Conservation (phyloP, 148 eudicot species). For the Heliosperma pusillum region DNA sequence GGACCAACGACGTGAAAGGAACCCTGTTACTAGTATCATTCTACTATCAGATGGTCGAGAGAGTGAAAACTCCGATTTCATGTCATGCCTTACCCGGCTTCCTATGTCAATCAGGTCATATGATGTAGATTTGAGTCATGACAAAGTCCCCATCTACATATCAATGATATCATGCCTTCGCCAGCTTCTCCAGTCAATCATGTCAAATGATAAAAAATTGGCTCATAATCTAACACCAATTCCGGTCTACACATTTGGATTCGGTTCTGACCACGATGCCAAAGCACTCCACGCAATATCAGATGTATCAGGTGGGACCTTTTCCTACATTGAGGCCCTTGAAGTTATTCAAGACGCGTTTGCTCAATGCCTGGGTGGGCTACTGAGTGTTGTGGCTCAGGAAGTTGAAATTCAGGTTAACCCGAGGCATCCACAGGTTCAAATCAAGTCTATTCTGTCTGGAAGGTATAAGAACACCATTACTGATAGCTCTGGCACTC, state of each 20-base stretch:
- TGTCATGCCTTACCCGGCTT: too few species aligned
- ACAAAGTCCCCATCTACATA: too few species aligned
- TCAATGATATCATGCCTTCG: not conserved
- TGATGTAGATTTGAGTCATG: too few species aligned
- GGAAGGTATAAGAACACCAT: constrained; percentile 31
- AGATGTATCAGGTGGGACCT: constrained; percentile 41
- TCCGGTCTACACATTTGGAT: constrained; percentile 43
- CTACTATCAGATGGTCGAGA: constrained; percentile 45
- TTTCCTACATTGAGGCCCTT: constrained; percentile 38
- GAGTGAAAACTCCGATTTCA: constrained; percentile 9
- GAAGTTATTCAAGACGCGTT: constrained; percentile 38
- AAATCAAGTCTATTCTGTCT: constrained; percentile 26
- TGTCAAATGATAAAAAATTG: not conserved
- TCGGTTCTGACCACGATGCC: constrained; percentile 43
- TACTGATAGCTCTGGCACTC: not conserved
- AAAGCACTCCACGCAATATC: constrained; percentile 32
- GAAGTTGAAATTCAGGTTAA: constrained; percentile 18
- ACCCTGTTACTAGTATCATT: constrained; percentile 40
- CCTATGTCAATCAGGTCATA: too few species aligned
- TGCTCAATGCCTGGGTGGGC: constrained; percentile 50
- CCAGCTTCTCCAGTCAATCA: constrained; percentile 19
- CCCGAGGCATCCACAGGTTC: not conserved
- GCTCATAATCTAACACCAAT: not conserved
- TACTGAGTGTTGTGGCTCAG: constrained; percentile 42
- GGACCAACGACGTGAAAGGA: too few species aligned